Evolutionary conservation across 208 protist genomes (phyloP).

Genomic region (Pavlovales sp.): DNA sequence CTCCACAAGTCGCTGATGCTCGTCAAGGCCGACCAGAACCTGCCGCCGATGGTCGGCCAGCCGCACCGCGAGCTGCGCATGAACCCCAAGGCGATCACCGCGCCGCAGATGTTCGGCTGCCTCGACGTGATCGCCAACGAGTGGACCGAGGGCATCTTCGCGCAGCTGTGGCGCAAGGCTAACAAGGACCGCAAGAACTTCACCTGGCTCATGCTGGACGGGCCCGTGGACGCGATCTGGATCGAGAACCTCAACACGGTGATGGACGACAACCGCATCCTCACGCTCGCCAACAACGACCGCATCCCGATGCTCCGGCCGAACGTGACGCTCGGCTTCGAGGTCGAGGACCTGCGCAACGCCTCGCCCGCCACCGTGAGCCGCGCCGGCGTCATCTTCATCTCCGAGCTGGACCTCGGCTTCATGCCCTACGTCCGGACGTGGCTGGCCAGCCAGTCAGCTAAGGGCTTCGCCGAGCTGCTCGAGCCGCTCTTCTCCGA

Average conservation of each 20-base stretch:
- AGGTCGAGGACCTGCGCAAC: conserved; percentile 95
- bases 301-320: conserved; percentile 88
- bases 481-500: conserved; percentile 20
- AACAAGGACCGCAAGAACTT: conserved; percentile 62
- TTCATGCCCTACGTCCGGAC: conserved; percentile 69
- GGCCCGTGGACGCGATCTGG: conserved; percentile 97
- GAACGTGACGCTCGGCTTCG: conserved; percentile 92
- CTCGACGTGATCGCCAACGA: conserved; percentile 92
- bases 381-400: conserved; percentile 94
- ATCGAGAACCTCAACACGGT: conserved; percentile 99
- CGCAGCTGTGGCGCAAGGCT: conserved; percentile 76
- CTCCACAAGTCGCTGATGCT: conserved; percentile 59
- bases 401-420: conserved; percentile 87
- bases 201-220: conserved; percentile 89
- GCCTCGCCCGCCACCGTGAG: conserved; percentile 98
- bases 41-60: conserved; percentile 11
- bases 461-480: background rate
- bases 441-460: conserved; percentile 36
- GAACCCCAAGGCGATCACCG: conserved; percentile 79
- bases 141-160: conserved; percentile 96
- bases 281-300: conserved; percentile 95
- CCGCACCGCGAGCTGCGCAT: conserved; percentile 64
- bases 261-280: conserved; percentile 96
- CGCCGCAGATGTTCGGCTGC: conserved; percentile 76
- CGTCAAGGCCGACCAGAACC: background rate